Evolutionary conservation across 2,329 filamentous ascomycete species (phyloP).

Genomic region (Escovopsis weberi): DNA sequence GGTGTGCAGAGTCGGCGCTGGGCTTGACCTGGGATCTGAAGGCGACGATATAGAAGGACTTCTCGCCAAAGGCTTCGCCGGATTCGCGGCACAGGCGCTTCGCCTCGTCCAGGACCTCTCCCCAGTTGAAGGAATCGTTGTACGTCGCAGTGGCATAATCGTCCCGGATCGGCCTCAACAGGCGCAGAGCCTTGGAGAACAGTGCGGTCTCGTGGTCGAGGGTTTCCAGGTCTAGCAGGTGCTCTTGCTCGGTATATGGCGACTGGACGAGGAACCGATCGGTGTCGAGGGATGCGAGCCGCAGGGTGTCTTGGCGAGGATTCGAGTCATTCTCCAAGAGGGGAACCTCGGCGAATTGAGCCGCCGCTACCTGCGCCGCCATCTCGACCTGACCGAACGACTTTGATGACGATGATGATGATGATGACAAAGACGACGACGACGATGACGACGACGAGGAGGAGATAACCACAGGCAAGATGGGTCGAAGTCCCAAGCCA

Average conservation of each 20-base stretch:
- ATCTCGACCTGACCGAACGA: slow-evolving; percentile 3
- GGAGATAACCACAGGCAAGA: background rate
- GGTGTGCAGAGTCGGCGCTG: slow-evolving; percentile 49
- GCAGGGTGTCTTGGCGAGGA: too few relatives aligned
- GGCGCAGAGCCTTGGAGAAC: slow-evolving; percentile 55
- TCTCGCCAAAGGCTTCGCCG: slow-evolving; percentile 40
- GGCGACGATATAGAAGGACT: slow-evolving; percentile 68
- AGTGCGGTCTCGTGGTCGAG: slow-evolving; percentile 52
- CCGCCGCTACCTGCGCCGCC: slow-evolving; percentile 13
- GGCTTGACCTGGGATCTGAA: slow-evolving; percentile 63
- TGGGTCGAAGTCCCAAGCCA: background rate
- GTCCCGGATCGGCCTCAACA: slow-evolving; percentile 43
- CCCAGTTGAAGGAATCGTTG: slow-evolving; percentile 63
- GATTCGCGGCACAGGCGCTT: slow-evolving; percentile 32
- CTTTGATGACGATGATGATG: background rate
- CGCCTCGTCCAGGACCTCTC: slow-evolving; percentile 43
- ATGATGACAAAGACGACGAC: too few relatives aligned
- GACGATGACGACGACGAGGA: background rate
- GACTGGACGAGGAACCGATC: slow-evolving; percentile 45
- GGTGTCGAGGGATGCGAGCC: slow-evolving; percentile 1
- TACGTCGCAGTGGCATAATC: slow-evolving; percentile 72
- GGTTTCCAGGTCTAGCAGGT: slow-evolving; percentile 57
- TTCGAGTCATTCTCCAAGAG: slow-evolving; percentile 12
- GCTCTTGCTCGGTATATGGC: slow-evolving; percentile 56
- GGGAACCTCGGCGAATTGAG: slow-evolving; percentile 11